phyloP scores from a whole-genome alignment of 768 basidiomycete species.

The Cubamyces sp. region DNA sequence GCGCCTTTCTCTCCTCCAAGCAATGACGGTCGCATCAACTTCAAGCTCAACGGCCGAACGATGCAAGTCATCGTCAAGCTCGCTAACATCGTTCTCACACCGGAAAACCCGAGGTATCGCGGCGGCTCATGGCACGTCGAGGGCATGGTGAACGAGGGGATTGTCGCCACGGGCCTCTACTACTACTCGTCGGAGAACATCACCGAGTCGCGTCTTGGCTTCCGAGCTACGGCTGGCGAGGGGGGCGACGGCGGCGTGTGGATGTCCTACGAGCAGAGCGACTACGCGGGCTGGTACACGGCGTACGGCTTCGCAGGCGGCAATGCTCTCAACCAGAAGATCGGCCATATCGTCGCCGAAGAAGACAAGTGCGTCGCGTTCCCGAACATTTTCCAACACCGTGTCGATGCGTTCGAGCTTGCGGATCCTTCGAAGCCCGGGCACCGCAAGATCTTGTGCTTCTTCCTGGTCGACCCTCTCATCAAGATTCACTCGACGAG shows the following conservation, averaged over 20 bases:
- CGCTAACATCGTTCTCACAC: slow-evolving; percentile 35
- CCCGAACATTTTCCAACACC: slow-evolving; percentile 44
- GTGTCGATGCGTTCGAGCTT: slow-evolving; percentile 42
- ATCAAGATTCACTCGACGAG: slow-evolving; percentile 36
- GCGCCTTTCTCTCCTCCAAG: neutral
- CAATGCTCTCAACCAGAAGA: slow-evolving; percentile 24
- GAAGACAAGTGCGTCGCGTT: slow-evolving; percentile 39
- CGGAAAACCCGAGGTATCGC: slow-evolving; percentile 23
- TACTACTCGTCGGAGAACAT: slow-evolving; percentile 40
- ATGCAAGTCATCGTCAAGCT: slow-evolving; percentile 47
- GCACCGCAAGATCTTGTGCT: slow-evolving; percentile 42
- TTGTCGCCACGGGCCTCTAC: slow-evolving; percentile 16
- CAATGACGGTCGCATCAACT: neutral
- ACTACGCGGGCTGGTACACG: neutral
- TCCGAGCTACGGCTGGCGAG: slow-evolving; percentile 32
- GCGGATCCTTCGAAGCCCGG: slow-evolving; percentile 40
- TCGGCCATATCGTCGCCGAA: slow-evolving; percentile 36
- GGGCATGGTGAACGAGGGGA: slow-evolving; percentile 33
- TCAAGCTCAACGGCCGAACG: slow-evolving; percentile 19
- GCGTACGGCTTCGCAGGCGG: slow-evolving; percentile 10
- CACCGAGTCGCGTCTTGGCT: slow-evolving; percentile 35
- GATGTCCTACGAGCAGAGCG: slow-evolving; percentile 2
- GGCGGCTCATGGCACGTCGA: slow-evolving; percentile 41
- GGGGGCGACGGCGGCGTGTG: too few species aligned
- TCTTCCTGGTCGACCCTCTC: slow-evolving; percentile 44